phyloP scores from a whole-genome alignment of 192 early-diverging fungal genomes.

The Backusella sp. region DNA sequence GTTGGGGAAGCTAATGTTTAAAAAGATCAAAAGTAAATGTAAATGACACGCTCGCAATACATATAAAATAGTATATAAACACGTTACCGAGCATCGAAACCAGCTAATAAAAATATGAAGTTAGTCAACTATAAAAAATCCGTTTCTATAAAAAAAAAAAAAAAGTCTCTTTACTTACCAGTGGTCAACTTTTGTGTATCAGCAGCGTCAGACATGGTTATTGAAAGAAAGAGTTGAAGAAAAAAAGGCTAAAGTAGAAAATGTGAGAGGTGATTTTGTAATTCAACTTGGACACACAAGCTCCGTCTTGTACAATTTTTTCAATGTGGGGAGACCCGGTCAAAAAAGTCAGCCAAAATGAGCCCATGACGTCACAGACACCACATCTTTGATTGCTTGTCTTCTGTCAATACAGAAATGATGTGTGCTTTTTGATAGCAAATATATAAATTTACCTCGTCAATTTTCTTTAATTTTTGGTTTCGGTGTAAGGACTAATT shows the following conservation, averaged over 20 bases:
- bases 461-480: background rate
- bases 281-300: background rate
- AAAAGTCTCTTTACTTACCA: constrained; percentile 11
- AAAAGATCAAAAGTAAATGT: background rate
- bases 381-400: background rate
- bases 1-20: constrained; percentile 79
- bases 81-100: constrained; percentile 56
- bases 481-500: background rate
- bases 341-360: background rate
- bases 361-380: constrained; percentile 1
- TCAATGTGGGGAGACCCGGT: background rate
- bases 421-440: background rate
- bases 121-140: background rate
- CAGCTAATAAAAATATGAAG: constrained; percentile 38
- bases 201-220: constrained; percentile 27
- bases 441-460: background rate
- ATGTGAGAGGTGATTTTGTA: background rate
- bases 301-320: constrained; percentile 5
- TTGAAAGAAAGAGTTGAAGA: constrained; percentile 12
- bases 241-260: background rate
- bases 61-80: background rate
- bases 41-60: background rate
- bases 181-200: constrained; percentile 22
- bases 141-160: background rate
- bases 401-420: background rate